A percentile compares a stretch with the other conserved stretches of the same genome.
These are phyloP conservation scores for Talaromyces verruculosus DNA, from an alignment of 2,329 filamentous ascomycete genomes.

Conservation along the genomic window DNA sequence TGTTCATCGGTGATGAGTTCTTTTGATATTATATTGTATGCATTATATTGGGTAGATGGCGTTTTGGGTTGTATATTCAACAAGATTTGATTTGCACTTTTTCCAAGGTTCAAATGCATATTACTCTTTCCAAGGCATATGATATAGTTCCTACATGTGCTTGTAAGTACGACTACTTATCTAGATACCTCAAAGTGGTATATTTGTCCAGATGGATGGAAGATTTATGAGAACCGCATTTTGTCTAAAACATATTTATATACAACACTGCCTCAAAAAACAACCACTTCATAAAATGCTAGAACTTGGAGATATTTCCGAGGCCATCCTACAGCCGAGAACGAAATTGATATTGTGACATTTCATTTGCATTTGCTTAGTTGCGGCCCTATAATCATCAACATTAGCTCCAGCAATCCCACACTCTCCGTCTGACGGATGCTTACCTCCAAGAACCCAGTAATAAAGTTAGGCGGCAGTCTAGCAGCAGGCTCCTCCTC, in stretches of 20 bases:
- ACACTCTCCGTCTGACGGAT: too few relatives aligned
- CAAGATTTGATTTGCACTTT: neutral
- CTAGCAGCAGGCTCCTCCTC: slow-evolving; percentile 75
- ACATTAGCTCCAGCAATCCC: neutral
- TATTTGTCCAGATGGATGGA: neutral
- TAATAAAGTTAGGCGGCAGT: slow-evolving; percentile 87
- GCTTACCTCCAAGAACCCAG: slow-evolving; percentile 87
- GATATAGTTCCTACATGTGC: neutral
- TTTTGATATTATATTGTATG: slow-evolving; percentile 3
- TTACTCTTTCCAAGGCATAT: neutral
- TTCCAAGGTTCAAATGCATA: neutral
- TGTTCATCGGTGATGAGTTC: neutral
- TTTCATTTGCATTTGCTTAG: slow-evolving; percentile 29
- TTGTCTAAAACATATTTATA: slow-evolving; percentile 15
- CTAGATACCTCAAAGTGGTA: neutral
- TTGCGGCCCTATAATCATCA: slow-evolving; percentile 29
- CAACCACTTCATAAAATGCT: slow-evolving; percentile 15
- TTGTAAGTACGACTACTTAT: neutral
- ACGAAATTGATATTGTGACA: slow-evolving; percentile 22
- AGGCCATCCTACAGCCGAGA: slow-evolving; percentile 22
- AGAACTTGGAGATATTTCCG: slow-evolving; percentile 16
- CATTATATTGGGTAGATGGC: slow-evolving; percentile 9
- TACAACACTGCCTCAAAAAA: slow-evolving; percentile 11
- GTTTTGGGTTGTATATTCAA: slow-evolving; percentile 9
- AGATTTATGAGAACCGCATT: neutral